A percentile compares a stretch with the other conserved stretches of the same genome.
Conservation (phyloP, 768 basidiomycete genomes). For the Tephrocybe sp. region DNA sequence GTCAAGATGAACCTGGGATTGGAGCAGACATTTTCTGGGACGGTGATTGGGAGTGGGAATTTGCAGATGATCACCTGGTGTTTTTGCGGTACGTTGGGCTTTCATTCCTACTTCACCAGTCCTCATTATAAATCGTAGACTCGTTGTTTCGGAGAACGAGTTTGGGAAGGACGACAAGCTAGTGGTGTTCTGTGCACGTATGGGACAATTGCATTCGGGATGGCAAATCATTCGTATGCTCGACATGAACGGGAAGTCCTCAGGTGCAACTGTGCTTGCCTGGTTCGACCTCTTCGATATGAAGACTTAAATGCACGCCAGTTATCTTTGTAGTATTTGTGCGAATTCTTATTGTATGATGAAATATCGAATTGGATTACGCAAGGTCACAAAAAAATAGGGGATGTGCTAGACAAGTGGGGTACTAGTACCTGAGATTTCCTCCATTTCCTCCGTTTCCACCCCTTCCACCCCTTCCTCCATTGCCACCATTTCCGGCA, state of each 20-base stretch:
- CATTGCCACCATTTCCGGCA: background rate
- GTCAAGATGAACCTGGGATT: slow-evolving; percentile 26
- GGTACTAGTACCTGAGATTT: background rate
- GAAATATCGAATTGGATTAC: too few species aligned
- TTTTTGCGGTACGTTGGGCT: slow-evolving; percentile 46
- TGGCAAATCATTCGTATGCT: slow-evolving; percentile 53
- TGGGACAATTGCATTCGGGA: slow-evolving; percentile 44
- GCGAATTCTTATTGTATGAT: too few species aligned
- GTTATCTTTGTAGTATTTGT: too few species aligned
- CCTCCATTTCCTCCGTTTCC: slow-evolving; percentile 2
- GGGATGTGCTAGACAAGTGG: too few species aligned
- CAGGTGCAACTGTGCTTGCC: slow-evolving; percentile 37
- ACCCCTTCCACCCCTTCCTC: slow-evolving; percentile 2
- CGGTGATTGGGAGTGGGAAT: slow-evolving; percentile 48
- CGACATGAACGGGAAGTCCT: slow-evolving; percentile 49
- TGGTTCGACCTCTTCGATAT: slow-evolving; percentile 25
- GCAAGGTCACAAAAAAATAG: too few species aligned
- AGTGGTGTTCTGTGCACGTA: slow-evolving; percentile 53
- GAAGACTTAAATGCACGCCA: background rate
- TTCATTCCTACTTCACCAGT: background rate
- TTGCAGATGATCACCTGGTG: slow-evolving; percentile 47
- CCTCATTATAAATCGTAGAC: slow-evolving; percentile 20
- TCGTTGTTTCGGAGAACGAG: slow-evolving; percentile 39
- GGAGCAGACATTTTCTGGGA: slow-evolving; percentile 44
- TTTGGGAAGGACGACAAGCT: slow-evolving; percentile 44